These are phyloP conservation scores for Neurospora sp. DNA, from an alignment of 495 filamentous ascomycete genomes.

Conservation along the genomic window DNA sequence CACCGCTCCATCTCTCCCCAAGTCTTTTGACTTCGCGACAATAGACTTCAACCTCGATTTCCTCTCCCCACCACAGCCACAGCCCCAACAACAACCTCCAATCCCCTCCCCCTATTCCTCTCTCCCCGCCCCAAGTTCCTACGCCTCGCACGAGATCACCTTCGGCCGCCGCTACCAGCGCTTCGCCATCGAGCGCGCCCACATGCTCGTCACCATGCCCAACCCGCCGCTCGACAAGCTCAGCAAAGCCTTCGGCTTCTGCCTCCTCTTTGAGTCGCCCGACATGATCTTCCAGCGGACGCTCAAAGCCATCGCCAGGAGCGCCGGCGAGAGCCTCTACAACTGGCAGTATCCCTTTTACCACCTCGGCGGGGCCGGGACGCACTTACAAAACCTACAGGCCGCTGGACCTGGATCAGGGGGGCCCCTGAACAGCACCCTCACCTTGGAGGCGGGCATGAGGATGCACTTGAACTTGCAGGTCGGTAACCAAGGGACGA, in stretches of 20 bases:
- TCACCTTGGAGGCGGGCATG: background rate
- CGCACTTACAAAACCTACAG: too few species aligned
- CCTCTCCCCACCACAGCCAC: background rate
- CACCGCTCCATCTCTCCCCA: slow-evolving; percentile 11
- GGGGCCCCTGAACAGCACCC: background rate
- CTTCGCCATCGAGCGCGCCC: slow-evolving; percentile 51
- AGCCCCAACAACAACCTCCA: background rate
- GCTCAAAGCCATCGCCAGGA: slow-evolving; percentile 26
- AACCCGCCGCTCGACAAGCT: slow-evolving; percentile 38
- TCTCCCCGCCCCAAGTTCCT: slow-evolving; percentile 32
- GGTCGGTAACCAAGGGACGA: slow-evolving; percentile 23
- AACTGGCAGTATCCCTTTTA: slow-evolving; percentile 54
- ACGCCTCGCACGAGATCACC: slow-evolving; percentile 51
- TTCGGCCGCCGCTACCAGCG: slow-evolving; percentile 65
- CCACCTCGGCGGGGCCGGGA: slow-evolving; percentile 58
- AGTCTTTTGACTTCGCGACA: slow-evolving; percentile 26
- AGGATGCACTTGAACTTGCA: slow-evolving; percentile 2
- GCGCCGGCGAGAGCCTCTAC: slow-evolving; percentile 40
- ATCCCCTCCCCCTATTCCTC: slow-evolving; percentile 9
- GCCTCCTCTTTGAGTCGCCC: slow-evolving; percentile 43
- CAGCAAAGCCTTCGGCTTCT: slow-evolving; percentile 54
- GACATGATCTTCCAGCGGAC: slow-evolving; percentile 40
- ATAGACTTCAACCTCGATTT: slow-evolving; percentile 9
- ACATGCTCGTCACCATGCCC: slow-evolving; percentile 47
- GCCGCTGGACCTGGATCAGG: too few species aligned